These are phyloP conservation scores for Magnolia changhungtana DNA, from an alignment of 164 flowering plant genomes.

Conservation along the genomic window DNA sequence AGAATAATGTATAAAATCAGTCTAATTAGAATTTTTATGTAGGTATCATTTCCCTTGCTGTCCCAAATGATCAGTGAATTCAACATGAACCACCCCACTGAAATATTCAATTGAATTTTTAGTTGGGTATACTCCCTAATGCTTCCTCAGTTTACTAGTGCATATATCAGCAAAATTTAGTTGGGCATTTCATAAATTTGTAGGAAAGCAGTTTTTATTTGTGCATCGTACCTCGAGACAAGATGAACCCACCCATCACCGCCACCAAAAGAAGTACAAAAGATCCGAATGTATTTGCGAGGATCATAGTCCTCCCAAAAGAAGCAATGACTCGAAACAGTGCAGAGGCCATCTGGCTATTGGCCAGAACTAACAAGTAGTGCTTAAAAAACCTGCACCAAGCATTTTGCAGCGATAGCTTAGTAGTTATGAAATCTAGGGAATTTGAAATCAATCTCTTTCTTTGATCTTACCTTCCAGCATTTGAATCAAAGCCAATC, in stretches of 20 bases:
- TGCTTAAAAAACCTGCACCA: constrained; percentile 42
- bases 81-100: too few relatives aligned
- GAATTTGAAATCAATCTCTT: not conserved
- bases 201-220: not conserved
- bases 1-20: too few relatives aligned
- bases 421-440: not conserved
- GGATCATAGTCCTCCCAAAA: constrained; percentile 29
- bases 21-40: too few relatives aligned
- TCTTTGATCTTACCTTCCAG: constrained; percentile 24
- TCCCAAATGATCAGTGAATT: too few relatives aligned
- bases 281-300: constrained; percentile 2
- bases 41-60: too few relatives aligned
- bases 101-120: too few relatives aligned
- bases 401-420: not conserved
- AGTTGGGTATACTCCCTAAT: too few relatives aligned
- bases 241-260: constrained; percentile 42
- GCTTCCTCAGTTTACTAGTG: too few relatives aligned
- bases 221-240: constrained; percentile 37
- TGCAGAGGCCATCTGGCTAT: constrained; percentile 48
- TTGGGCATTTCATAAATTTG: not conserved
- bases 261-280: constrained; percentile 23
- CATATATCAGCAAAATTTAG: too few relatives aligned
- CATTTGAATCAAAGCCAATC: constrained; percentile 43
- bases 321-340: constrained; percentile 46
- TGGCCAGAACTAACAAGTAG: constrained; percentile 33